These are phyloP conservation scores for Ustilago trichophora DNA, from an alignment of 1,284 basidiomycete species.

Conservation along the genomic window DNA sequence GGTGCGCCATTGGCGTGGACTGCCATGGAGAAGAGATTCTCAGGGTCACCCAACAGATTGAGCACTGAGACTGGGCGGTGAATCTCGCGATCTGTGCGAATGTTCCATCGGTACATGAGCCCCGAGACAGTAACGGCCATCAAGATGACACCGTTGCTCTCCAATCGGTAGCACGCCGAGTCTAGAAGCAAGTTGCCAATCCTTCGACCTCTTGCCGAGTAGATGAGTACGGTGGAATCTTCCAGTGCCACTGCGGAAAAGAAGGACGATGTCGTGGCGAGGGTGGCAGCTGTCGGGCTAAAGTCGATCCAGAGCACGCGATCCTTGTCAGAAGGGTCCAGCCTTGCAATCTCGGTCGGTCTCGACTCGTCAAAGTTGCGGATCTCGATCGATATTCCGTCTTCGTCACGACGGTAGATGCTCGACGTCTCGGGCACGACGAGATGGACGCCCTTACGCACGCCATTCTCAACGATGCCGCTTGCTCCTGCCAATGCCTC, in stretches of 20 bases:
- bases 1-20: constrained; percentile 64
- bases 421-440: constrained; percentile 41
- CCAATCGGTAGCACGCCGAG: constrained; percentile 48
- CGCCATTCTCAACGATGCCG: constrained; percentile 37
- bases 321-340: constrained; percentile 69
- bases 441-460: constrained; percentile 31
- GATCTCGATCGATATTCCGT: constrained; percentile 76
- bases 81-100: constrained; percentile 39
- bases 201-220: constrained; percentile 52
- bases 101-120: constrained; percentile 58
- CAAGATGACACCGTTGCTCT: constrained; percentile 44
- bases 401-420: constrained; percentile 66
- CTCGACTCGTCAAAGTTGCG: constrained; percentile 76
- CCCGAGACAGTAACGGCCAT: constrained; percentile 52
- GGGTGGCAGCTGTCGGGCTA: constrained; percentile 76
- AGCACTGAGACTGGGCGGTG: constrained; percentile 49
- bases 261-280: constrained; percentile 73
- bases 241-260: constrained; percentile 74
- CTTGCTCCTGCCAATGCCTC: constrained; percentile 21
- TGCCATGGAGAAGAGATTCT: constrained; percentile 42
- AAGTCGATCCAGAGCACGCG: constrained; percentile 88
- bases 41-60: constrained; percentile 44
- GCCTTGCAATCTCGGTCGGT: constrained; percentile 76
- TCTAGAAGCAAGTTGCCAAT: constrained; percentile 50
- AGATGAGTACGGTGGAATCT: constrained; percentile 56